Conservation (phyloP, 73 alveolate species). For the Uronychia binucleata region DNA sequence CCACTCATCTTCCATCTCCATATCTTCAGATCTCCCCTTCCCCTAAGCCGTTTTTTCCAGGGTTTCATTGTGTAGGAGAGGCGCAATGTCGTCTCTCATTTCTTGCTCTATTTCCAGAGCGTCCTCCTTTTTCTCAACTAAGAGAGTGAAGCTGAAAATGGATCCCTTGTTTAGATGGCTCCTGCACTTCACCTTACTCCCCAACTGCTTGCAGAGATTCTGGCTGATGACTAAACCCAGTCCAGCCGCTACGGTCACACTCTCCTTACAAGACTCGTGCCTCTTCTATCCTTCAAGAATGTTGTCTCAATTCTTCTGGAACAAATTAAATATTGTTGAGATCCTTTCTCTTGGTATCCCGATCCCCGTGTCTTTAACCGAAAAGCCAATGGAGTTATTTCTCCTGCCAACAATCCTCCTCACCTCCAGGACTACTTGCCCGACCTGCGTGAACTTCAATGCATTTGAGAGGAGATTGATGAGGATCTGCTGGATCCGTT, state of each 20-base stretch:
- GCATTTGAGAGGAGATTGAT: conserved; percentile 37
- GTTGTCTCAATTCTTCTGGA: conserved; percentile 18
- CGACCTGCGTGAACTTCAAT: conserved; percentile 24
- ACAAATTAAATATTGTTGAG: conserved; percentile 17
- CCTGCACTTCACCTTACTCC: not conserved
- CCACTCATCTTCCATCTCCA: not conserved
- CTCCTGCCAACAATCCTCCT: not conserved
- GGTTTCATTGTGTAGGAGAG: too few species aligned
- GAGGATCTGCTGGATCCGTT: conserved; percentile 20
- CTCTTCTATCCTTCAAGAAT: not conserved
- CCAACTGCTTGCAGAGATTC: not conserved
- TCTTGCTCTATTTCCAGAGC: too few species aligned
- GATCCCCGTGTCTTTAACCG: conserved; percentile 24
- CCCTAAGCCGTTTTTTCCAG: not conserved
- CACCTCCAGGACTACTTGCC: conserved; percentile 13
- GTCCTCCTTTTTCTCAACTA: too few species aligned
- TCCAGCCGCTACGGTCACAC: not conserved
- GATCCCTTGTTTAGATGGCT: not conserved
- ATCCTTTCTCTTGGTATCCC: conserved; percentile 39
- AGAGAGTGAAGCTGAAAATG: not conserved
- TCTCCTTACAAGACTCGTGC: not conserved
- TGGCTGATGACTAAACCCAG: not conserved
- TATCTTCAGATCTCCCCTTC: not conserved
- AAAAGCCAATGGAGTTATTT: conserved; percentile 14
- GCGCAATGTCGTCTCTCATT: too few species aligned